A percentile compares a stretch with the other conserved stretches of the same genome.
phyloP scores from a whole-genome alignment of 1,284 basidiomycete genomes.

The Xanthoconium separans region DNA sequence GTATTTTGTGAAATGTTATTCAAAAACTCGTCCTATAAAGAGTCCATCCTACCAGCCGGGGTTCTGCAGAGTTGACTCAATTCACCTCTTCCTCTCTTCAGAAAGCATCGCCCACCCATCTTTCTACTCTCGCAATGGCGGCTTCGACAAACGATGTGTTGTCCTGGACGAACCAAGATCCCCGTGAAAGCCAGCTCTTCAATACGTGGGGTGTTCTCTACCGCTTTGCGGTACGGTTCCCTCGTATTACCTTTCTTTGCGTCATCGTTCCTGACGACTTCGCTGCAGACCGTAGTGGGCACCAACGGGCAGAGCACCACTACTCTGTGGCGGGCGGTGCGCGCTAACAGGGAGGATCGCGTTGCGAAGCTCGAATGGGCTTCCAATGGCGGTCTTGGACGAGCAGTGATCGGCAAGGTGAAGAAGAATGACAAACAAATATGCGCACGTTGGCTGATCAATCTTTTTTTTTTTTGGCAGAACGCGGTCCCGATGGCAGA shows the following conservation, averaged over 20 bases:
- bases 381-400: constrained; percentile 72
- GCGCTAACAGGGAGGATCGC: constrained; percentile 77
- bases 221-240: constrained; percentile 64
- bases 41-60: constrained; percentile 23
- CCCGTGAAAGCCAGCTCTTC: constrained; percentile 77
- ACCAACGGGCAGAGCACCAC: constrained; percentile 67
- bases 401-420: constrained; percentile 80
- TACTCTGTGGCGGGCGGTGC: constrained; percentile 72
- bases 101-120: constrained; percentile 19
- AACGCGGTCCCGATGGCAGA: constrained; percentile 77
- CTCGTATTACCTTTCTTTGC: constrained; percentile 10
- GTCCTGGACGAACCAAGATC: constrained; percentile 83
- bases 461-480: constrained; percentile 39
- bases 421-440: constrained; percentile 9
- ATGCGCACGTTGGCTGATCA: constrained; percentile 21
- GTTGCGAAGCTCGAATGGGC: constrained; percentile 85
- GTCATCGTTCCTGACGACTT: constrained; percentile 20
- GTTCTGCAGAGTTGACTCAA: constrained; percentile 24
- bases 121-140: constrained; percentile 41
- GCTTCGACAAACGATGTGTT: constrained; percentile 65
- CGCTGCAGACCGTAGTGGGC: constrained; percentile 57
- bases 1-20: constrained; percentile 37
- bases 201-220: constrained; percentile 77
- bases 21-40: constrained; percentile 44
- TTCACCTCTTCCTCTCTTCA: constrained; percentile 30